These are phyloP conservation scores for Zygotorulaspora sp. DNA, from an alignment of 805 yeast genomes.

Conservation along the genomic window DNA sequence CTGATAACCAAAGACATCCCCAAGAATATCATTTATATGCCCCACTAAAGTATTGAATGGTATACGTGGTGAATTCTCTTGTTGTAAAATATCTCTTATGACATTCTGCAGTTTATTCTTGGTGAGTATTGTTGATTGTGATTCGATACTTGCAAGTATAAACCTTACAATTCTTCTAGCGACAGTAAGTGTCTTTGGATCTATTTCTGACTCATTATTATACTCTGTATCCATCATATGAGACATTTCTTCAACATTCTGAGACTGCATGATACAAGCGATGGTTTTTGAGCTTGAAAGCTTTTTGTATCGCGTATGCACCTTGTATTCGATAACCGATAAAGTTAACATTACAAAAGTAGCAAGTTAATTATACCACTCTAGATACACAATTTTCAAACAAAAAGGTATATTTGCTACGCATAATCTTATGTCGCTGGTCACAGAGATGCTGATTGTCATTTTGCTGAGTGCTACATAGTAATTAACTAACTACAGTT, in stretches of 20 bases:
- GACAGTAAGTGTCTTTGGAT: constrained; percentile 11
- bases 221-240: not conserved
- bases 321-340: no score
- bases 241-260: no score
- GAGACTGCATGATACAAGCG: no score
- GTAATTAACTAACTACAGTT: no score
- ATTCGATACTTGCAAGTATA: constrained; percentile 23
- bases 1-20: constrained; percentile 28
- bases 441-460: no score
- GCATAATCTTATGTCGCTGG: no score
- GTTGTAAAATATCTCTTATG: constrained; percentile 18
- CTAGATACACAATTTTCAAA: no score
- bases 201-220: constrained; percentile 5
- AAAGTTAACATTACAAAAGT: no score
- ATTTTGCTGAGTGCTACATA: no score
- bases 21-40: constrained; percentile 20
- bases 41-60: constrained; percentile 16
- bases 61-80: constrained; percentile 18
- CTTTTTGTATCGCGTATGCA: constrained; percentile 1
- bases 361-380: no score
- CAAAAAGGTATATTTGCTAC: no score
- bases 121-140: constrained; percentile 25
- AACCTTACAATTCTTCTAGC: constrained; percentile 25
- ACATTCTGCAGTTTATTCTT: constrained; percentile 19
- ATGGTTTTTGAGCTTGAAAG: no score